These are phyloP conservation scores for Vitis hybrid DNA, from an alignment of 177 flowering plant species.

Conservation along the genomic window DNA sequence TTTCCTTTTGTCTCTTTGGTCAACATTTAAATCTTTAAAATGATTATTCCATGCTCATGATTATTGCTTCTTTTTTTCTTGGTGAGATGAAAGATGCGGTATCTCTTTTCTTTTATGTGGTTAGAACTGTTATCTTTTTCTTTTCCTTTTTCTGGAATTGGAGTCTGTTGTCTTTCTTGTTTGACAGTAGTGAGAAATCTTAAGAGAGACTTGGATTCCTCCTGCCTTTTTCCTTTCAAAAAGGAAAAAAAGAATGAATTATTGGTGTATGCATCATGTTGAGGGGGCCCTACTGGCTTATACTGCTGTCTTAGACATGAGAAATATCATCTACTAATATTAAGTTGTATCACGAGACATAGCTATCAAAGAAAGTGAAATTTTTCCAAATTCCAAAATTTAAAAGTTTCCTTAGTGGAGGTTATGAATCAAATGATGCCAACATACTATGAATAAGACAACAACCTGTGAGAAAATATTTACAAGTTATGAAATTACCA, in stretches of 20 bases:
- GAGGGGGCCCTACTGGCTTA: not conserved
- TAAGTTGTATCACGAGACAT: too few species aligned
- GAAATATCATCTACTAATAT: not conserved
- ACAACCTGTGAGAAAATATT: too few species aligned
- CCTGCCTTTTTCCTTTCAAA: not conserved
- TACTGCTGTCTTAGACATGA: not conserved
- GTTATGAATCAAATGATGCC: too few species aligned
- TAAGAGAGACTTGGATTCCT: not conserved
- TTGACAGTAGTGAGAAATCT: not conserved
- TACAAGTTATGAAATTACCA: too few species aligned
- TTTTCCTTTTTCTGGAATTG: too few species aligned
- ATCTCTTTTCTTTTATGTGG: not conserved
- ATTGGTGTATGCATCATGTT: not conserved
- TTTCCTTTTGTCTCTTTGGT: not conserved
- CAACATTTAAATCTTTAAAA: not conserved
- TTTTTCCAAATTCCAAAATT: too few species aligned
- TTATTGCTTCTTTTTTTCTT: not conserved
- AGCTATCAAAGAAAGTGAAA: too few species aligned
- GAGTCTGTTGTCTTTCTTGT: not conserved
- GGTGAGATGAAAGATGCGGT: not conserved
- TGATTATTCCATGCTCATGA: not conserved
- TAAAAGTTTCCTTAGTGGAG: too few species aligned
- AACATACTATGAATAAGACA: too few species aligned
- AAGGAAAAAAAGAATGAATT: not conserved
- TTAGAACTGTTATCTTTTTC: not conserved